Conservation (phyloP, 148 eudicot genomes). For the Chenopodium formosanum region DNA sequence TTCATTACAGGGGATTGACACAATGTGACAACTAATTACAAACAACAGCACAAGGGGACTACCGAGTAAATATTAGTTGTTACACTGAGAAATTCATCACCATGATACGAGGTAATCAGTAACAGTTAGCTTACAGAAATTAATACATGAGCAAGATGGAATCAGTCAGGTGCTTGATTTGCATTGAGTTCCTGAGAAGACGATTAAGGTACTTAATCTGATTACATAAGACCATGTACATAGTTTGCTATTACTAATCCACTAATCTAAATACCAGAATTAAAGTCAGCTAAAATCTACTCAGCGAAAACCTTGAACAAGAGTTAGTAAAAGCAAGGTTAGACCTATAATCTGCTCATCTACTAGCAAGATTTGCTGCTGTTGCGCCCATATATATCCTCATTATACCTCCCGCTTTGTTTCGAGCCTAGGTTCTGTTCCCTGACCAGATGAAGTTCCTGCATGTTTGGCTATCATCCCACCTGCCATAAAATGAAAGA, state of each 20-base stretch:
- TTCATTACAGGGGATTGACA: too few species aligned
- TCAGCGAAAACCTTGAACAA: background rate
- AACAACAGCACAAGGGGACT: too few species aligned
- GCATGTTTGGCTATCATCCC: constrained; percentile 9
- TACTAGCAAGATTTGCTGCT: background rate
- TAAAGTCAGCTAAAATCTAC: background rate
- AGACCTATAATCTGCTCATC: background rate
- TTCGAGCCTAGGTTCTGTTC: constrained; percentile 5
- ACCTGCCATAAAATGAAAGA: constrained; percentile 5
- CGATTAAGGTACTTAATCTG: background rate
- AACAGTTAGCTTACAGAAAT: background rate
- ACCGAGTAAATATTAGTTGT: too few species aligned
- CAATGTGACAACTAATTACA: too few species aligned
- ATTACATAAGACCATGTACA: constrained; percentile 5
- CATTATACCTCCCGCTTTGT: constrained; percentile 12
- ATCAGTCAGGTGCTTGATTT: background rate
- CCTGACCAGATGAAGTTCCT: constrained; percentile 12
- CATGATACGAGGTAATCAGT: background rate
- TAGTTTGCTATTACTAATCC: background rate
- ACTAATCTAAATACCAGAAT: background rate
- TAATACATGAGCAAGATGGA: background rate
- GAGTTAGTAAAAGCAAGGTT: background rate
- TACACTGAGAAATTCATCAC: background rate
- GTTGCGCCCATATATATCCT: background rate
- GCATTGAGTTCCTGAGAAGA: background rate